Conservation (phyloP, 2,329 filamentous ascomycete genomes). For the Aspergillus fumigatus region DNA sequence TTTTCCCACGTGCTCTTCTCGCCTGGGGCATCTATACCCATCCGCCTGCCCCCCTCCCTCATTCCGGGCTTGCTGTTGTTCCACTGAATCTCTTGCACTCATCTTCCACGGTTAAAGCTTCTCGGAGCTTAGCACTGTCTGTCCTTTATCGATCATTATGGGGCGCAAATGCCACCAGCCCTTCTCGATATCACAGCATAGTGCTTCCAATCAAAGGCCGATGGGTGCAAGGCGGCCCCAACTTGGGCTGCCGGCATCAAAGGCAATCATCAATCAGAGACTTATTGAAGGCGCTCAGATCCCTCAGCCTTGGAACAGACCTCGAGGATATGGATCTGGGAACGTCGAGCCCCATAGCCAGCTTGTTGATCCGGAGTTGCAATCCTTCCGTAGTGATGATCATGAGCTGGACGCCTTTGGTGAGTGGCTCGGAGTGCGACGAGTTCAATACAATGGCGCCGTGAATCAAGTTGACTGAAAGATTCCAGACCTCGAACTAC, state of each 20-base stretch:
- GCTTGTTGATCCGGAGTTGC: neutral
- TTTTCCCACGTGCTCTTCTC: neutral
- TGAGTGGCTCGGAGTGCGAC: constrained; percentile 21
- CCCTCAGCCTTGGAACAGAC: constrained; percentile 3
- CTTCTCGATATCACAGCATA: constrained; percentile 7
- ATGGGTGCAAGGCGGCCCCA: constrained; percentile 2
- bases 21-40: neutral
- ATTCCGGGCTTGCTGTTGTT: neutral
- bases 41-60: neutral
- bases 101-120: neutral
- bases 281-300: constrained; percentile 21
- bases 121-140: neutral
- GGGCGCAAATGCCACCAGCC: constrained; percentile 5
- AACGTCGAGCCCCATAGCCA: neutral
- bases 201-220: constrained; percentile 9
- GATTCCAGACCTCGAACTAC: constrained; percentile 32
- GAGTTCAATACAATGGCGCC: neutral
- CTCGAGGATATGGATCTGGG: neutral
- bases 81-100: neutral
- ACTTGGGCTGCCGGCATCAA: constrained; percentile 5
- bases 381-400: constrained; percentile 18
- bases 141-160: constrained; percentile 12
- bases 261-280: constrained; percentile 17
- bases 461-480: neutral
- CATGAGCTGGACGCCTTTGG: constrained; percentile 48